Evolutionary conservation across 192 early-diverging fungal genomes (phyloP).

Genomic region (Backusella tuberculispora): DNA sequence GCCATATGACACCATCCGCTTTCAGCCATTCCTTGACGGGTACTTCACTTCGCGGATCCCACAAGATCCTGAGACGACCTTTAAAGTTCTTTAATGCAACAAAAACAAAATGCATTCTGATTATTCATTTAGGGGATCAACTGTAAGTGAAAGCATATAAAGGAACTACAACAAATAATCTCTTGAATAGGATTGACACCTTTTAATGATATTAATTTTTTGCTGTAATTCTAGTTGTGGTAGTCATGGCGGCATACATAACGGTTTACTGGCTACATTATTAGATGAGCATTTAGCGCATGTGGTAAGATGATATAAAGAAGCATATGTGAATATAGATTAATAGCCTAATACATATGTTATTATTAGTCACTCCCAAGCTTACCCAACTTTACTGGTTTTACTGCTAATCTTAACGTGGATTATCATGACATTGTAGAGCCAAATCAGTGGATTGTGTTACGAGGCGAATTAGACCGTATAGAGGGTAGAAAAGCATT

Average conservation of each 20-base stretch:
- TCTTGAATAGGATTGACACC: background rate
- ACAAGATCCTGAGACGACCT: conserved; percentile 54
- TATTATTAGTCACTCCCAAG: conserved; percentile 22
- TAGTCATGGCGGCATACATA: conserved; percentile 76
- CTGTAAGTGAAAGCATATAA: conserved; percentile 39
- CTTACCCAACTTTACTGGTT: conserved; percentile 34
- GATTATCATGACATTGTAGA: conserved; percentile 29
- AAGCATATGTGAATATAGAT: background rate
- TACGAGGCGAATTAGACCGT: conserved; percentile 27
- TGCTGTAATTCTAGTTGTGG: conserved; percentile 49
- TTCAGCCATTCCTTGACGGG: conserved; percentile 36
- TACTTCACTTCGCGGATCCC: conserved; percentile 49
- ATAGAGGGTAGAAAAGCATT: conserved; percentile 36
- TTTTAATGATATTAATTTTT: background rate
- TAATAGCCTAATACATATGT: background rate
- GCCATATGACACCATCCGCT: conserved; percentile 29
- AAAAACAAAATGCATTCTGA: conserved; percentile 48
- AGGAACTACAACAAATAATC: background rate
- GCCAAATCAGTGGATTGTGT: conserved; percentile 34
- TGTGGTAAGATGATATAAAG: conserved; percentile 26
- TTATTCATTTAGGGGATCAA: conserved; percentile 70
- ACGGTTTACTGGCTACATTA: conserved; percentile 59
- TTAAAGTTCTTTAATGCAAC: conserved; percentile 56
- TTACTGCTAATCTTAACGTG: conserved; percentile 38
- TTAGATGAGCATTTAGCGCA: conserved; percentile 42